Evolutionary conservation across 768 basidiomycete species (phyloP).

Genomic region (Naganishia kalamii): DNA sequence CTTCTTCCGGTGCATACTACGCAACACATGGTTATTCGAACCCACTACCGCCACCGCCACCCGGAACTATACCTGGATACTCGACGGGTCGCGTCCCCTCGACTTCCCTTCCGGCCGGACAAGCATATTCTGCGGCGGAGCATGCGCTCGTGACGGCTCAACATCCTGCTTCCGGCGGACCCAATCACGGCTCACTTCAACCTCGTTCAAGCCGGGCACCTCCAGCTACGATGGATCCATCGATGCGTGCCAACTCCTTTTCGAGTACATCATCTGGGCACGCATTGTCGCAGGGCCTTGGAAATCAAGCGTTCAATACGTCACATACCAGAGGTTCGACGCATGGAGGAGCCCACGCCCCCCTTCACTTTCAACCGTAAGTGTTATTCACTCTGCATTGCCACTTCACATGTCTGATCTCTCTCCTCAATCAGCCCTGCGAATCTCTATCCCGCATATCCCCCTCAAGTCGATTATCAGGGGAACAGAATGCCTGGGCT

Average conservation of each 20-base stretch:
- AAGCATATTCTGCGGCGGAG: neutral
- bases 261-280: constrained; percentile 9
- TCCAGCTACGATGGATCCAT: neutral
- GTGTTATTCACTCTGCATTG: neutral
- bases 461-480: neutral
- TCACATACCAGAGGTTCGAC: constrained; percentile 1
- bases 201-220: neutral
- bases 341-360: neutral
- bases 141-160: too few relatives aligned
- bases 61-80: neutral
- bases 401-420: neutral
- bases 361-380: neutral
- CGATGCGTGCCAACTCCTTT: neutral
- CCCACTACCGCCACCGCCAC: neutral
- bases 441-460: neutral
- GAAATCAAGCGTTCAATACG: constrained; percentile 6
- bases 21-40: neutral
- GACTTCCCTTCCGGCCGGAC: neutral
- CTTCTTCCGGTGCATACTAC: neutral
- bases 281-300: neutral
- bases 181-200: neutral
- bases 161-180: too few relatives aligned
- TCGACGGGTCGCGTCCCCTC: neutral
- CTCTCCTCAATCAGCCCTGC: neutral
- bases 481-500: neutral